These are phyloP conservation scores for Alternaria arborescens DNA, from an alignment of 2,329 filamentous ascomycete genomes.

Conservation along the genomic window DNA sequence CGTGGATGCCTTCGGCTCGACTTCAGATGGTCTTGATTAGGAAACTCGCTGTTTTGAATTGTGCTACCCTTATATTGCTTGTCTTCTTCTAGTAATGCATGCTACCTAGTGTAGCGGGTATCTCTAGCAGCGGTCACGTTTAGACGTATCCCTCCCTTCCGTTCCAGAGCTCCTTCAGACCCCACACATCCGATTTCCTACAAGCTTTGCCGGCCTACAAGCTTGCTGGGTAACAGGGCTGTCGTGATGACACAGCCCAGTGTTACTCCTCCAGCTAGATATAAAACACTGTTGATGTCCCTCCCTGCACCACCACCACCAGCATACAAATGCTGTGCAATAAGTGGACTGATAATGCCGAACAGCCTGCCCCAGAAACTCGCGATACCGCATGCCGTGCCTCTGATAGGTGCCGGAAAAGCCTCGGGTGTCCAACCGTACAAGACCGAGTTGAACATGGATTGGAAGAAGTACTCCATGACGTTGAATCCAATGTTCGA, in stretches of 20 bases:
- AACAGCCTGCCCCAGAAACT: conserved; percentile 68
- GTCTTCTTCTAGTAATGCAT: background rate
- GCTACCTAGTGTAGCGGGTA: conserved; percentile 5
- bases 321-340: conserved; percentile 58
- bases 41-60: background rate
- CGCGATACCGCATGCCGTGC: conserved; percentile 64
- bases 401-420: conserved; percentile 61
- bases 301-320: conserved; percentile 38
- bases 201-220: conserved; percentile 35
- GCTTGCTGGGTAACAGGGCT: conserved; percentile 57
- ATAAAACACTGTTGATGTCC: conserved; percentile 61
- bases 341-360: conserved; percentile 66
- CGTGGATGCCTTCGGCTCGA: background rate
- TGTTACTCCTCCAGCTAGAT: conserved; percentile 64
- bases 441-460: conserved; percentile 62
- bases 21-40: background rate
- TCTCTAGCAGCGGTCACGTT: background rate
- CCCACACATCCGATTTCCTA: background rate
- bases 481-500: conserved; percentile 60
- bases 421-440: conserved; percentile 63
- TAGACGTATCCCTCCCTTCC: background rate
- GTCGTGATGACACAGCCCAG: conserved; percentile 63
- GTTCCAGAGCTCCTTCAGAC: background rate
- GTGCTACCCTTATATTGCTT: background rate
- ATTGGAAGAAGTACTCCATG: conserved; percentile 64